Conservation (phyloP, 2,329 filamentous ascomycete genomes). For the Coniella vitis region DNA sequence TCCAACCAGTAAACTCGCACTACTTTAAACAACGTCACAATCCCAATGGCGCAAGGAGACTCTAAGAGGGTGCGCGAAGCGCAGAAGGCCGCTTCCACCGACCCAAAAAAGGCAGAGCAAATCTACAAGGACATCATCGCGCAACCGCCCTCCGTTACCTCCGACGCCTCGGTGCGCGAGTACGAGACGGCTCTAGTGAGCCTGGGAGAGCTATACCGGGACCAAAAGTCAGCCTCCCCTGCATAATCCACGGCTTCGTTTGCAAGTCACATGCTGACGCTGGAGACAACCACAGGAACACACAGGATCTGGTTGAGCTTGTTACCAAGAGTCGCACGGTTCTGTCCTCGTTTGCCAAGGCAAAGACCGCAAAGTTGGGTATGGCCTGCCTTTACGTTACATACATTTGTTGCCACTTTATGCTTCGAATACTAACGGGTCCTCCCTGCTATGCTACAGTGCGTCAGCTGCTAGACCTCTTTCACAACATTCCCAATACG, state of each 20-base stretch:
- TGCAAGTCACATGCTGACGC: constrained; percentile 8
- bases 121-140: constrained; percentile 88
- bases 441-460: constrained; percentile 47
- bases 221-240: constrained; percentile 62
- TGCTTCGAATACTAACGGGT: neutral
- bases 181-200: constrained; percentile 86
- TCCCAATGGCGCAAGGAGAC: constrained; percentile 49
- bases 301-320: constrained; percentile 79
- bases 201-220: constrained; percentile 86
- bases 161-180: constrained; percentile 79
- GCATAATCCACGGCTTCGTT: neutral
- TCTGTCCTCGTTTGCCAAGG: constrained; percentile 94
- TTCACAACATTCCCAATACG: constrained; percentile 88
- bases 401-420: neutral
- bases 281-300: constrained; percentile 46
- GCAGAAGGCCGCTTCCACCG: constrained; percentile 71
- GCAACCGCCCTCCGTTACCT: constrained; percentile 72
- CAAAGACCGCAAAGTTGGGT: constrained; percentile 98
- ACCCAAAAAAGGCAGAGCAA: constrained; percentile 76
- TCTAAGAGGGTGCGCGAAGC: constrained; percentile 75
- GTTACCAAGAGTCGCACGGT: constrained; percentile 86
- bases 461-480: constrained; percentile 91
- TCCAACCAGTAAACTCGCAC: neutral
- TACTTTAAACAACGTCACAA: neutral
- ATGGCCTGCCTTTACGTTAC: constrained; percentile 29